Conservation (phyloP, 306 rosid species). For the Crotalaria pallida region DNA sequence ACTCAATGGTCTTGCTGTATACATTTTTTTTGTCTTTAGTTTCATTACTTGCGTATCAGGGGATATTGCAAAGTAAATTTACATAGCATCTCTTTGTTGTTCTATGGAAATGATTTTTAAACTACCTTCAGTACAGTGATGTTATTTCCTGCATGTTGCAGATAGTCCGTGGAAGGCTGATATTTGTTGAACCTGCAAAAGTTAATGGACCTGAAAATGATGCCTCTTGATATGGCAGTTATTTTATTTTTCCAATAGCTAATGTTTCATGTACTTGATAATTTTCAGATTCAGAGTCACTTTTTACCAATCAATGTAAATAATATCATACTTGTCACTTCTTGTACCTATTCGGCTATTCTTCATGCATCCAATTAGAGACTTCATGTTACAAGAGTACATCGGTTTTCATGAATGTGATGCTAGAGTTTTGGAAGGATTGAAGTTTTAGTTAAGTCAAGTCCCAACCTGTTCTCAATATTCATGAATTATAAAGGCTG, state of each 20-base stretch:
- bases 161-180: conserved; percentile 64
- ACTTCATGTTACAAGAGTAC: neutral
- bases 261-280: neutral
- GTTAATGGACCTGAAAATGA: neutral
- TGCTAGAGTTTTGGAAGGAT: neutral
- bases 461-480: no score
- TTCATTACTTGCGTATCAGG: neutral
- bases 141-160: conserved; percentile 24
- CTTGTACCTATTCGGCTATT: neutral
- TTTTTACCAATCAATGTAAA: neutral
- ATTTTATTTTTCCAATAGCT: neutral
- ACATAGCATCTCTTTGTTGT: neutral
- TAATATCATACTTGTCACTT: neutral
- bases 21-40: neutral
- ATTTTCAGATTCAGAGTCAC: neutral
- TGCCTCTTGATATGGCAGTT: neutral
- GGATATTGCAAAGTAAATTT: neutral
- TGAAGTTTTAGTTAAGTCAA: no score
- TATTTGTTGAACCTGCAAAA: conserved; percentile 65
- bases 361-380: neutral
- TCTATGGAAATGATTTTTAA: neutral
- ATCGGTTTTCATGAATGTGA: neutral
- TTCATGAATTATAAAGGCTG: no score
- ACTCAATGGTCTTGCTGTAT: neutral
- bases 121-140: neutral